Evolutionary conservation across 148 eudicot genomes (phyloP), one percentile per base, ranked within the genome.

Genomic region (Pouteria glomerata): DNA sequence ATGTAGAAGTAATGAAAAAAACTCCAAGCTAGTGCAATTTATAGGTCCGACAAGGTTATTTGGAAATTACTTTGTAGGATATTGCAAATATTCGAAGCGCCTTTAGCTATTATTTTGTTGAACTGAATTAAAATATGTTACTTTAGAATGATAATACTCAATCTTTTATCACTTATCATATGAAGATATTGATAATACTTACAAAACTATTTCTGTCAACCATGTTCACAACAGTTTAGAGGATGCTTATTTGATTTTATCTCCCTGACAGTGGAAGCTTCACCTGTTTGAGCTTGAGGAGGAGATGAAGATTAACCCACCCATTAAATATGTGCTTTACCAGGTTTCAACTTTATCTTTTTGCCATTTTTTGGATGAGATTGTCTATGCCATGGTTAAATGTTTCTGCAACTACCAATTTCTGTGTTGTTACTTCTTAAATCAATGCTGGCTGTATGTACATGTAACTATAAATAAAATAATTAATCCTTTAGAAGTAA

Each of bases 241-340:
- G 11, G 24, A 62, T 52, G 11, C 56, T 41, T 24, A 35, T 27
- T 39, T 70, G n/a, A 16, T 69, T 39, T 69, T 75, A 51, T 55
- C 39, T 77, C 29, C 66, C 61, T 68, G 31, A 69, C 86, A 89
- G 93, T 94, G 97, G 98, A 94, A 94, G 75, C 93, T 91, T 80
- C 97, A 94, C 81, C 82, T 94, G 57, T 94, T 87, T 82, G 97
- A 94, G 89, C 97, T 94, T 24, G 98, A 94, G 74, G 80, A 85
- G 73, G 98, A 89, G 82, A 81, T 89, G 96, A 91, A 91, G 81
- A 84, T 81, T 63, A 88, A 80, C 18, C 91, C 93, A 39, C 76
- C 81, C 37, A 66, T 87, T 65, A 94, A 89, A 83, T 94, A 91
- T 71, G 96, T 86, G 8, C 85, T 91, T 55, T 94, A 94, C 73